A percentile compares a stretch with the other conserved stretches of the same genome.
phyloP scores from a whole-genome alignment of 371 early-diverging fungal genomes.

The Antonospora locustae region DNA sequence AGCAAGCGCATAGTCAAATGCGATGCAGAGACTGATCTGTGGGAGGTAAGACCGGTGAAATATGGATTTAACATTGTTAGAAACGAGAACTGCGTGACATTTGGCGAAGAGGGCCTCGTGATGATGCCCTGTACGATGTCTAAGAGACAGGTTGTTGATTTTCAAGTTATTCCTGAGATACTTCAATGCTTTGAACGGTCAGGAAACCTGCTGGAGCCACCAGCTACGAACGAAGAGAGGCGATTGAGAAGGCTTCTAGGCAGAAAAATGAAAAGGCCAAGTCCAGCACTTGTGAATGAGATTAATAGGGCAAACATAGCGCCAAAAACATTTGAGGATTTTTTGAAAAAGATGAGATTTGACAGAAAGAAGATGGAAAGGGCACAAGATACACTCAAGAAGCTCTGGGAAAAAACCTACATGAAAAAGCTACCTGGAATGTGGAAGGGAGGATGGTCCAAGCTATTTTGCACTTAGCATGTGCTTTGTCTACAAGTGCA shows the following conservation, averaged over 20 bases:
- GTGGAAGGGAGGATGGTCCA: too few relatives aligned
- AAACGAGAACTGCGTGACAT: slow-evolving; percentile 11
- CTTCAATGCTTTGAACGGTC: slow-evolving; percentile 6
- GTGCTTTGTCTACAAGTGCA: too few relatives aligned
- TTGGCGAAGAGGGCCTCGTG: background rate
- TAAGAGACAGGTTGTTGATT: slow-evolving; percentile 14
- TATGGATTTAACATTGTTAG: slow-evolving; percentile 9
- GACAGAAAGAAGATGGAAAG: too few relatives aligned
- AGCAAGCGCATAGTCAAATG: slow-evolving; percentile 7
- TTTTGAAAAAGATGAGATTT: slow-evolving; percentile 5
- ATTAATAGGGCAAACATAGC: slow-evolving; percentile 4
- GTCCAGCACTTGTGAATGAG: background rate
- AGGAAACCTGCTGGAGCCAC: background rate
- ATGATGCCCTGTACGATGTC: slow-evolving; percentile 4
- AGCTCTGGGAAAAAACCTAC: too few relatives aligned
- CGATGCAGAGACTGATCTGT: background rate
- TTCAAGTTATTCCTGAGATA: slow-evolving; percentile 17
- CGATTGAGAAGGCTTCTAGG: slow-evolving; percentile 6
- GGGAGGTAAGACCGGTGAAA: slow-evolving; percentile 8
- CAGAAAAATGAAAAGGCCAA: slow-evolving; percentile 1
- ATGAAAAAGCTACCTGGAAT: too few relatives aligned
- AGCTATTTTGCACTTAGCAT: too few relatives aligned
- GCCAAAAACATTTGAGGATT: slow-evolving; percentile 5
- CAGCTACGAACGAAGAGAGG: slow-evolving; percentile 1
- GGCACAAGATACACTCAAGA: too few relatives aligned